Evolutionary conservation across 2,329 filamentous ascomycete species (phyloP).

Genomic region (Colletotrichum liaoningense): DNA sequence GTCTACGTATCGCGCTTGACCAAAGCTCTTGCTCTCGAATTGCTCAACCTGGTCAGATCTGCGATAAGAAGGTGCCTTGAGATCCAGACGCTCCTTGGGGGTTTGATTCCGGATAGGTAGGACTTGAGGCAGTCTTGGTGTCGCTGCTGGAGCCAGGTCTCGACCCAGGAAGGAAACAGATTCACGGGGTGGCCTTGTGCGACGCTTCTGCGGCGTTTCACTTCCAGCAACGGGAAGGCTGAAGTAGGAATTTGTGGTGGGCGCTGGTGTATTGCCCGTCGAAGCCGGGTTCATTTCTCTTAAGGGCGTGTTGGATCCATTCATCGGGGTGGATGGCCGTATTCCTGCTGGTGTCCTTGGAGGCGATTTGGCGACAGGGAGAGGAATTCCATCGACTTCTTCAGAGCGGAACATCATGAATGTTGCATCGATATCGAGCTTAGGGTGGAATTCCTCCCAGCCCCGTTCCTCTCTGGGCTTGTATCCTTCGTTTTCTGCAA

Average conservation of each 20-base stretch:
- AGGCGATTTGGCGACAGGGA: conserved; percentile 47
- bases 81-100: conserved; percentile 81
- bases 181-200: conserved; percentile 61
- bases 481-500: conserved; percentile 94
- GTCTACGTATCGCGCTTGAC: conserved; percentile 92
- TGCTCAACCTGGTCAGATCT: conserved; percentile 82
- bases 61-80: conserved; percentile 81
- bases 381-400: conserved; percentile 82
- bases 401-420: conserved; percentile 85
- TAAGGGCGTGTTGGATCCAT: conserved; percentile 59
- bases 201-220: conserved; percentile 54
- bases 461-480: conserved; percentile 96
- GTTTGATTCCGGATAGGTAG: conserved; percentile 84
- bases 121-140: conserved; percentile 71
- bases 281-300: conserved; percentile 57
- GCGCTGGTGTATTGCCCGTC: conserved; percentile 55
- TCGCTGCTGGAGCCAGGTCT: conserved; percentile 53
- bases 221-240: conserved; percentile 43
- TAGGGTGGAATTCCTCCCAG: conserved; percentile 98
- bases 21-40: conserved; percentile 86
- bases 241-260: conserved; percentile 48
- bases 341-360: conserved; percentile 46
- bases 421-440: conserved; percentile 87
- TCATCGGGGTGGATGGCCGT: conserved; percentile 51
- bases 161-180: conserved; percentile 65